Conservation (phyloP, 2,329 filamentous ascomycete genomes). For the Amauroascus niger region DNA sequence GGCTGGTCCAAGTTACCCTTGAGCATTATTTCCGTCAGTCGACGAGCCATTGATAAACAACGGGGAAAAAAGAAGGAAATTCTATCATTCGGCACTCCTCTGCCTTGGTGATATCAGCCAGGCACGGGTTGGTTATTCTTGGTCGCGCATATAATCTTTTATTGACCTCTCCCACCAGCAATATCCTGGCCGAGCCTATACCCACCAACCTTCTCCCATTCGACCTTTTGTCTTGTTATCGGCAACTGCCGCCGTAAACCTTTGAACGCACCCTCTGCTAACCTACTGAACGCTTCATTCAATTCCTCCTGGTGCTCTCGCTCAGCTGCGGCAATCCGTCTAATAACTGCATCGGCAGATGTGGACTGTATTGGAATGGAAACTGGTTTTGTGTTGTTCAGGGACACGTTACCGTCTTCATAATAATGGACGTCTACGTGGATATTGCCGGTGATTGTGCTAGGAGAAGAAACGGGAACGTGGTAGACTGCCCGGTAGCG, state of each 20-base stretch:
- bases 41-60: neutral
- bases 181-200: constrained; percentile 80
- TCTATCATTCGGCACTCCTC: neutral
- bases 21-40: neutral
- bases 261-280: constrained; percentile 96
- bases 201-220: constrained; percentile 96
- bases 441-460: constrained; percentile 63
- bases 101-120: neutral
- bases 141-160: neutral
- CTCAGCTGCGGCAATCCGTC: constrained; percentile 68
- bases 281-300: constrained; percentile 74
- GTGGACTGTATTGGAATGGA: constrained; percentile 52
- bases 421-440: constrained; percentile 98
- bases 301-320: constrained; percentile 94
- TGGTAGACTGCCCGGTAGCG: constrained; percentile 88
- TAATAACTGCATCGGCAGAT: constrained; percentile 61
- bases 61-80: neutral
- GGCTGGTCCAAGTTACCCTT: neutral
- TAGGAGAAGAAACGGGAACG: constrained; percentile 55
- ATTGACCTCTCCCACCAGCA: constrained; percentile 49
- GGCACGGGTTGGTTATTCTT: neutral
- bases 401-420: constrained; percentile 93
- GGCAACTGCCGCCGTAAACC: constrained; percentile 81
- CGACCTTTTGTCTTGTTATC: constrained; percentile 95
- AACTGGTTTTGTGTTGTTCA: constrained; percentile 76